A percentile compares a stretch with the other conserved stretches of the same genome.
Conservation (phyloP, 208 protist species). For the Leishmania martiniquensis region DNA sequence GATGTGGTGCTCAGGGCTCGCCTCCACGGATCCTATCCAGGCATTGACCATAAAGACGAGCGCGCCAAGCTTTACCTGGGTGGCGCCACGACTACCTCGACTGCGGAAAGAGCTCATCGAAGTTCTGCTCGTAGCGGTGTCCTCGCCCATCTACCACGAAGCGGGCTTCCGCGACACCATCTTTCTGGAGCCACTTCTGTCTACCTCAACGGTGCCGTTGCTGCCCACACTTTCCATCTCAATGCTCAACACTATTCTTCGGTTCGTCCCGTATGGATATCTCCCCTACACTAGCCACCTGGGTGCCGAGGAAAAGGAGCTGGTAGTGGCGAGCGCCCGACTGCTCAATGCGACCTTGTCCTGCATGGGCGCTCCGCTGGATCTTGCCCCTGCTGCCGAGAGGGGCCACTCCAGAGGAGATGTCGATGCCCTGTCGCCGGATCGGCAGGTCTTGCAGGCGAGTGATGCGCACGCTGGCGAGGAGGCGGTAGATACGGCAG, state of each 20-base stretch:
- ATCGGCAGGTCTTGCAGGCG: not conserved
- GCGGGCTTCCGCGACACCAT: constrained; percentile 61
- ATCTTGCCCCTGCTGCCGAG: not conserved
- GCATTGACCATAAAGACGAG: constrained; percentile 10
- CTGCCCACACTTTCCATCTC: constrained; percentile 77
- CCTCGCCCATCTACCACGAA: constrained; percentile 59
- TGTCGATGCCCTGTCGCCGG: not conserved
- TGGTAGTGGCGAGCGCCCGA: constrained; percentile 53
- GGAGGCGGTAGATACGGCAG: not conserved
- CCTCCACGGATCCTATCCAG: constrained; percentile 40
- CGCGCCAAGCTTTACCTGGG: constrained; percentile 5
- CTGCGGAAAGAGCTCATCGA: constrained; percentile 56
- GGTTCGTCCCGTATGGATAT: constrained; percentile 69
- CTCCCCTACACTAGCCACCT: constrained; percentile 86
- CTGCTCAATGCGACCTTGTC: constrained; percentile 69
- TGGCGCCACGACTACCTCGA: constrained; percentile 23
- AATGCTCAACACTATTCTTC: constrained; percentile 75
- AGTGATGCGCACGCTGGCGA: not conserved
- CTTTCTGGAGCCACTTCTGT: constrained; percentile 76
- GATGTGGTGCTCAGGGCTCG: constrained; percentile 74
- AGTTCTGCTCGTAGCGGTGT: constrained; percentile 52
- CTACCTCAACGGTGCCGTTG: constrained; percentile 53
- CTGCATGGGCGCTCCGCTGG: constrained; percentile 46
- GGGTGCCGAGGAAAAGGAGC: constrained; percentile 47
- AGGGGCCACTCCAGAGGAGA: not conserved